phyloP scores from a whole-genome alignment of 257 asterid species.

The Anisodus acutangulus region DNA sequence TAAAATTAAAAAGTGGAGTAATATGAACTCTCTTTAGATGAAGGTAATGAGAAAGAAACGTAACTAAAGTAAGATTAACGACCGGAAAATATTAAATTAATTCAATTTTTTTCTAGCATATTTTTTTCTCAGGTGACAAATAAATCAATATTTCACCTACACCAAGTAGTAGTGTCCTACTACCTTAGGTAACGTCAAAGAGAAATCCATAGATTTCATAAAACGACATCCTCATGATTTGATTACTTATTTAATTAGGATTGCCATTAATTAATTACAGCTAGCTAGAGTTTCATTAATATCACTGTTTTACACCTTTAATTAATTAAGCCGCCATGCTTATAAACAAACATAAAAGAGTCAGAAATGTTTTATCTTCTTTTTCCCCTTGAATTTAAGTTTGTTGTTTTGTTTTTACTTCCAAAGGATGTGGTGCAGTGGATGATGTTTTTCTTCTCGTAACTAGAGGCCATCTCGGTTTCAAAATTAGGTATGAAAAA shows the following conservation, averaged over 20 bases:
- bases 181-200: background rate
- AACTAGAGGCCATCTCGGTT: too few relatives aligned
- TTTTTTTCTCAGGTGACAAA: background rate
- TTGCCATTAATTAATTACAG: background rate
- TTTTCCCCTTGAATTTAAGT: too few relatives aligned
- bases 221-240: background rate
- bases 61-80: too few relatives aligned
- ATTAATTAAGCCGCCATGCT: background rate
- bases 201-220: background rate
- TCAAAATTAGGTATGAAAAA: too few relatives aligned
- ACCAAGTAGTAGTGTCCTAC: background rate
- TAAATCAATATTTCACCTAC: background rate
- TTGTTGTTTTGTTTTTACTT: too few relatives aligned
- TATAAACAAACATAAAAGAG: background rate
- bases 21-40: background rate
- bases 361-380: too few relatives aligned
- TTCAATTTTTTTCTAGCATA: too few relatives aligned
- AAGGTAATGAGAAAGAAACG: background rate
- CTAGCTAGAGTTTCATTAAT: background rate
- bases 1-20: too few relatives aligned
- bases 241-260: constrained; percentile 10
- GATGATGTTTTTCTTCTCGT: too few relatives aligned
- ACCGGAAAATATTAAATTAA: too few relatives aligned
- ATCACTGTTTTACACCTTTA: background rate
- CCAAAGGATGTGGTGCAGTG: too few relatives aligned